phyloP scores from a whole-genome alignment of 176 grass and related monocot species.

The Triticum monococcum region DNA sequence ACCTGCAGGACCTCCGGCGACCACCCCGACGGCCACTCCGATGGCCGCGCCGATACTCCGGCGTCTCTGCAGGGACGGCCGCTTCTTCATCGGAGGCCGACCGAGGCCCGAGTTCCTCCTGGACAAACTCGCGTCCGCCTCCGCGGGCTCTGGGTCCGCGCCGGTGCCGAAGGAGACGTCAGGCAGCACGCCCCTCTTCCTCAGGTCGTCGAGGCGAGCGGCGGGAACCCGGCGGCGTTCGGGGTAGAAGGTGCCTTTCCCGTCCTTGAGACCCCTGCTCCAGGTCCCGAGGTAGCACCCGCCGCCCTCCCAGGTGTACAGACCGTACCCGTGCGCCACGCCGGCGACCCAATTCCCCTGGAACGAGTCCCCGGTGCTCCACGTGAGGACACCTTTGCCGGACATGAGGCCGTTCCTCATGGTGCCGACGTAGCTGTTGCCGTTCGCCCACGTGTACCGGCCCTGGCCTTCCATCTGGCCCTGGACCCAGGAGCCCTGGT shows the following conservation, averaged over 20 bases:
- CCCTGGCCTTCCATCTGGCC: conserved; percentile 82
- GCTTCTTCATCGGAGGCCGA: conserved; percentile 40
- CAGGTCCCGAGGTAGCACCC: conserved; percentile 84
- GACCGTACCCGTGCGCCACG: conserved; percentile 77
- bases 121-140: background rate
- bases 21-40: conserved; percentile 68
- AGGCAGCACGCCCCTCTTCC: conserved; percentile 66
- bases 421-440: conserved; percentile 65
- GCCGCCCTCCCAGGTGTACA: conserved; percentile 75
- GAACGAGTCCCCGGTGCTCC: conserved; percentile 80
- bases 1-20: conserved; percentile 40
- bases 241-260: conserved; percentile 82
- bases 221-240: conserved; percentile 62
- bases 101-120: conserved; percentile 45
- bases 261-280: conserved; percentile 90
- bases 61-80: conserved; percentile 70
- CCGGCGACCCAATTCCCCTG: conserved; percentile 91
- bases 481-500: conserved; percentile 90
- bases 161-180: conserved; percentile 55
- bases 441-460: conserved; percentile 80
- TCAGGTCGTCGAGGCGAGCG: conserved; percentile 58
- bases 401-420: conserved; percentile 85
- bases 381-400: conserved; percentile 80
- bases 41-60: conserved; percentile 85
- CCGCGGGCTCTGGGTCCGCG: conserved; percentile 20